These are phyloP conservation scores for Ceratobasidium sp. DNA, from an alignment of 1,284 basidiomycete species.

Conservation along the genomic window DNA sequence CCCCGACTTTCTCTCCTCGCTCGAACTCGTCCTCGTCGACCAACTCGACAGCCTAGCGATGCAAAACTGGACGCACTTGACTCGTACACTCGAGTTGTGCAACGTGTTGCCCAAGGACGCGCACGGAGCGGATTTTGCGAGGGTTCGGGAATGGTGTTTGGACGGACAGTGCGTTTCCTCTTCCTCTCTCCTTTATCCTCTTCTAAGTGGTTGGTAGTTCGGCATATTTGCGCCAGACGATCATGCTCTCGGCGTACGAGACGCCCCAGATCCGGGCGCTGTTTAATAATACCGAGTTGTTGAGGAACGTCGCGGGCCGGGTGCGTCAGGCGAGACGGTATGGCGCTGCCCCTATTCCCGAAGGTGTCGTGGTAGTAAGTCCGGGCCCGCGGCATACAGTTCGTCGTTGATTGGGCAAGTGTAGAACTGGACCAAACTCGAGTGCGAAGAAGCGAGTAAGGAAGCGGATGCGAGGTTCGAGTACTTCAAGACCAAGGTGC, in stretches of 20 bases:
- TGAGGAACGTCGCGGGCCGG: slow-evolving; percentile 90
- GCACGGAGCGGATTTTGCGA: slow-evolving; percentile 93
- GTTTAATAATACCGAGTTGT: slow-evolving; percentile 66
- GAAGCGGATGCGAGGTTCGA: slow-evolving; percentile 90
- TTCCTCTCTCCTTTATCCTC: slow-evolving; percentile 9
- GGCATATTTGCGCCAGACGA: slow-evolving; percentile 85
- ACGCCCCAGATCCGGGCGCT: slow-evolving; percentile 87
- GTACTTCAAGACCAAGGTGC: slow-evolving; percentile 86
- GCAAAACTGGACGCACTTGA: slow-evolving; percentile 97
- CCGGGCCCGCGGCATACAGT: neutral
- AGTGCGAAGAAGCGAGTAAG: slow-evolving; percentile 74
- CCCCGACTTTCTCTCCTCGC: slow-evolving; percentile 91
- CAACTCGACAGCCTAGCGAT: slow-evolving; percentile 93
- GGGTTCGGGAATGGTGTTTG: slow-evolving; percentile 97
- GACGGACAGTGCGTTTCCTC: slow-evolving; percentile 80
- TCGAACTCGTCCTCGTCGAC: slow-evolving; percentile 94
- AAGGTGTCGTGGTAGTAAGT: slow-evolving; percentile 80
- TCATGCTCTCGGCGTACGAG: slow-evolving; percentile 90
- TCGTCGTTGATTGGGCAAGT: neutral
- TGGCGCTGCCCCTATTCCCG: slow-evolving; percentile 76
- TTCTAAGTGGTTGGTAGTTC: slow-evolving; percentile 62
- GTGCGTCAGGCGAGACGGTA: slow-evolving; percentile 74
- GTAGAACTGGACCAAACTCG: slow-evolving; percentile 79
- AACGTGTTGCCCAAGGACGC: slow-evolving; percentile 93
- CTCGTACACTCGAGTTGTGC: slow-evolving; percentile 14